These are phyloP conservation scores for Boletus bicolor DNA, from an alignment of 768 basidiomycete species.

Conservation along the genomic window DNA sequence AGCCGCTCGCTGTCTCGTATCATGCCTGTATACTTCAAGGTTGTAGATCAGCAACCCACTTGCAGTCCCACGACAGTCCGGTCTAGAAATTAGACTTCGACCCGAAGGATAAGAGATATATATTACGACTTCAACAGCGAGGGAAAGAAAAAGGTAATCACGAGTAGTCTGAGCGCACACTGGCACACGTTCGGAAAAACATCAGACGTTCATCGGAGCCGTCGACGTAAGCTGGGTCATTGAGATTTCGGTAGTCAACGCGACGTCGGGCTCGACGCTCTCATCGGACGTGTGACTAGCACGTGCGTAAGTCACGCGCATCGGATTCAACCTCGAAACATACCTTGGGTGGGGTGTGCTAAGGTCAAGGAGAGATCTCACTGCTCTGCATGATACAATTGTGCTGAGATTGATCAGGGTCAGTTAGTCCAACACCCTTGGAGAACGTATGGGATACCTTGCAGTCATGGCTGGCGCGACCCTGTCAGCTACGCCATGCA, in stretches of 20 bases:
- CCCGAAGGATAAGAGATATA: neutral
- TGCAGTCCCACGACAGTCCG: neutral
- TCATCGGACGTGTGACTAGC: neutral
- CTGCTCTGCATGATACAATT: neutral
- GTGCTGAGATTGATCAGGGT: neutral
- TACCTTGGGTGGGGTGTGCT: neutral
- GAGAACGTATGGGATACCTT: neutral
- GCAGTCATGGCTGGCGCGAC: neutral
- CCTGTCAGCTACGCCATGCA: neutral
- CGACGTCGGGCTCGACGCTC: neutral
- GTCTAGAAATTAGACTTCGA: neutral
- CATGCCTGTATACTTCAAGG: neutral
- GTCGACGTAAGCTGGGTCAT: neutral
- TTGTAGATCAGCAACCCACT: neutral
- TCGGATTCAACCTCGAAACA: neutral
- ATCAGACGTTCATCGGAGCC: neutral
- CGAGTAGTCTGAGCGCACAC: too few relatives aligned
- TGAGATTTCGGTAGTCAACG: too few relatives aligned
- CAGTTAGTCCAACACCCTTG: too few relatives aligned
- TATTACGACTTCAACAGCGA: neutral
- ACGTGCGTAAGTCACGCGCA: neutral
- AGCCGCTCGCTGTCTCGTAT: neutral
- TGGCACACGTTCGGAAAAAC: neutral
- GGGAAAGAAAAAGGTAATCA: neutral
- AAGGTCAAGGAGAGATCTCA: neutral